Evolutionary conservation across 805 yeast genomes (phyloP).

Genomic region (Torulaspora microellipsoides): DNA sequence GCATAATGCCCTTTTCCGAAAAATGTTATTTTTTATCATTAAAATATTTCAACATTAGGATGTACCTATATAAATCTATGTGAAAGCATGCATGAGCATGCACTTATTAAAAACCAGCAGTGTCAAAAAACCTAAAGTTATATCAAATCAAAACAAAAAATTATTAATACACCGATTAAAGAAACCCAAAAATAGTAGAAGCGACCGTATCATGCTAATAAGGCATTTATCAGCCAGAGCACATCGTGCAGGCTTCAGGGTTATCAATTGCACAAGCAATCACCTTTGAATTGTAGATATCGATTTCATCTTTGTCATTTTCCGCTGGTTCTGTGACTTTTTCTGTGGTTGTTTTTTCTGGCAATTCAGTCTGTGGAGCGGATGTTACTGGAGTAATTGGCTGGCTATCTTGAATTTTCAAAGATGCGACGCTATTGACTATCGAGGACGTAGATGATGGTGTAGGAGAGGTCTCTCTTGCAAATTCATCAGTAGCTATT

Average conservation of each 20-base stretch:
- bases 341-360: constrained; percentile 41
- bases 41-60: too few species aligned
- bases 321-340: constrained; percentile 25
- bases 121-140: background rate
- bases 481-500: constrained; percentile 9
- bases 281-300: constrained; percentile 87
- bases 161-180: constrained; percentile 10
- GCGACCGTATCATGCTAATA: background rate
- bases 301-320: constrained; percentile 41
- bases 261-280: constrained; percentile 95
- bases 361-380: constrained; percentile 32
- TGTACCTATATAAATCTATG: too few species aligned
- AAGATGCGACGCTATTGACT: constrained; percentile 42
- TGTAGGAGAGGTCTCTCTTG: constrained; percentile 34
- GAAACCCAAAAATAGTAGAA: constrained; percentile 9
- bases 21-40: too few species aligned
- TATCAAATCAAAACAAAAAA: constrained; percentile 4
- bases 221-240: constrained; percentile 68
- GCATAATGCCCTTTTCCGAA: too few species aligned
- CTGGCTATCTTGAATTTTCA: constrained; percentile 35
- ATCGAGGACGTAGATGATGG: constrained; percentile 36
- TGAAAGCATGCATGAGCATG: too few species aligned
- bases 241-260: constrained; percentile 98
- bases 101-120: too few species aligned
- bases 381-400: constrained; percentile 29